Percentiles rank a stretch among this genome's conserved stretches.
Conservation (phyloP, 768 basidiomycete species). For the Floccularia luteovirens region DNA sequence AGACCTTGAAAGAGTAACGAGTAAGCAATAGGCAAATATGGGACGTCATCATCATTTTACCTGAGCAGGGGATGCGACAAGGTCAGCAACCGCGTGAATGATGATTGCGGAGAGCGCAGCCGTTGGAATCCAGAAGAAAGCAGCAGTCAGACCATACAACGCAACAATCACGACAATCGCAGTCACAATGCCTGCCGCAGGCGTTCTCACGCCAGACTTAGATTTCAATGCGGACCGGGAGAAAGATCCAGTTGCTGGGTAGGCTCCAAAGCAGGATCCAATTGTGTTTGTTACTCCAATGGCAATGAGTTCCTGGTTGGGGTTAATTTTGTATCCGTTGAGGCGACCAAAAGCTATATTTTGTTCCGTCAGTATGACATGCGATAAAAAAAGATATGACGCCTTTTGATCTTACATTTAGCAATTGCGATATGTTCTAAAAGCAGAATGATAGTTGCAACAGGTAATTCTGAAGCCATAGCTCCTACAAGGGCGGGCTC, state of each 20-base stretch:
- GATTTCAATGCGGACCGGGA: constrained; percentile 95
- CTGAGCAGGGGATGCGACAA: constrained; percentile 78
- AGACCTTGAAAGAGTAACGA: constrained; percentile 38
- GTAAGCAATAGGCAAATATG: neutral
- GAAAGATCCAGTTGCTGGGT: constrained; percentile 97
- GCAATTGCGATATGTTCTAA: constrained; percentile 96
- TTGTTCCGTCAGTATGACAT: constrained; percentile 1
- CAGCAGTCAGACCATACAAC: constrained; percentile 87
- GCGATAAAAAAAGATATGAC: neutral
- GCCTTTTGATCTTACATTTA: constrained; percentile 55
- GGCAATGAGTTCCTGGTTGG: constrained; percentile 92
- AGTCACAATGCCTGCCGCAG: constrained; percentile 79
- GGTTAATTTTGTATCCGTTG: constrained; percentile 91
- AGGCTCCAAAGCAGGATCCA: constrained; percentile 85
- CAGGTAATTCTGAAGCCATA: constrained; percentile 68
- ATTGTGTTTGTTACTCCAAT: constrained; percentile 96
- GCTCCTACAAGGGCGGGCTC: constrained; percentile 48
- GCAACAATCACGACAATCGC: constrained; percentile 89
- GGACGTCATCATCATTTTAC: constrained; percentile 13
- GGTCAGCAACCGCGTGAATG: constrained; percentile 85
- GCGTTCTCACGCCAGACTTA: constrained; percentile 96
- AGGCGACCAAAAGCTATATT: constrained; percentile 83
- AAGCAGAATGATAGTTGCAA: constrained; percentile 83
- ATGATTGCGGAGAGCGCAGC: constrained; percentile 89
- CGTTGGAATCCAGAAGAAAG: constrained; percentile 86